phyloP scores from a whole-genome alignment of 2,329 filamentous ascomycete species.

The Diplodia mutila region DNA sequence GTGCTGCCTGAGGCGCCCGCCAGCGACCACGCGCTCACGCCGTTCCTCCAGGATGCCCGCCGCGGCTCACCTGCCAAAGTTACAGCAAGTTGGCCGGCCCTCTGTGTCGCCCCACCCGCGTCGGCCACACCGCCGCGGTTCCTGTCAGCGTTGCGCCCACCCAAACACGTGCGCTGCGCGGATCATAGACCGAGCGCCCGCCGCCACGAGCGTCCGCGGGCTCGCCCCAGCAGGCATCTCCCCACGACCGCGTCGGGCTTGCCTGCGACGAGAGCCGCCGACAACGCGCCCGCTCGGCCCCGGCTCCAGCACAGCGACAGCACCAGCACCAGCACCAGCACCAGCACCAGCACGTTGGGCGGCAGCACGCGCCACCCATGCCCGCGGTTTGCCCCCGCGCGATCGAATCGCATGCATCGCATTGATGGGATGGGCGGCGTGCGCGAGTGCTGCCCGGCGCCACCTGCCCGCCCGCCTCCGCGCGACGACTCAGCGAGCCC shows the following conservation, averaged over 20 bases:
- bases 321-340: too few species aligned
- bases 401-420: constrained; percentile 11
- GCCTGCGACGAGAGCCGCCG: constrained; percentile 11
- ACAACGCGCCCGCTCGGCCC: background rate
- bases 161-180: constrained; percentile 26
- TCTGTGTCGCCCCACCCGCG: constrained; percentile 17
- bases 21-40: background rate
- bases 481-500: constrained; percentile 16
- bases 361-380: background rate
- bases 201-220: constrained; percentile 20
- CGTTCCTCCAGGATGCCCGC: constrained; percentile 19
- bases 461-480: constrained; percentile 21
- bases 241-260: constrained; percentile 22
- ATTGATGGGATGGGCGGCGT: constrained; percentile 2
- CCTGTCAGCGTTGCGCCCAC: constrained; percentile 20
- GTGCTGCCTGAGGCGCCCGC: background rate
- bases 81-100: background rate
- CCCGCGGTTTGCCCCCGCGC: constrained; percentile 9
- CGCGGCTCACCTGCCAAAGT: constrained; percentile 21
- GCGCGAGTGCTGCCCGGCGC: constrained; percentile 16
- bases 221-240: constrained; percentile 23
- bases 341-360: background rate
- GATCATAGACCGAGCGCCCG: constrained; percentile 25
- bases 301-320: too few species aligned
- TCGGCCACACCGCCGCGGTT: constrained; percentile 19